Conservation (phyloP, 352 stramenopile genomes). For the Globisporangium sylvaticum region DNA sequence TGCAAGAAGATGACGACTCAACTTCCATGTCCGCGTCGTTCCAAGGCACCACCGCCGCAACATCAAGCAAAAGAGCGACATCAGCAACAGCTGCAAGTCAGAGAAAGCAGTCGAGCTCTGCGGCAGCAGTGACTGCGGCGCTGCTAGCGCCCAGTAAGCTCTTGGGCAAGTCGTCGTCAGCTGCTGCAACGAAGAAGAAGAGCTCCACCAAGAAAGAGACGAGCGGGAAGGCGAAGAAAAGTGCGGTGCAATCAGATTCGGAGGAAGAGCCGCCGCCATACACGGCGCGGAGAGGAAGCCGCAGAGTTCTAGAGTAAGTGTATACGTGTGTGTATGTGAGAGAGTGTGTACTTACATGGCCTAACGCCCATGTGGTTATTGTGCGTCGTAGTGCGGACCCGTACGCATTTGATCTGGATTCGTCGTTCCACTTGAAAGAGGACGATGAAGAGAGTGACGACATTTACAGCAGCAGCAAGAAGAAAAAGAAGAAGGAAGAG, state of each 20-base stretch:
- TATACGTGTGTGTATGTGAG: not conserved
- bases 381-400: slow-evolving; percentile 42
- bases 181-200: slow-evolving; percentile 19
- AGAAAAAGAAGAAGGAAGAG: slow-evolving; percentile 13
- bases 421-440: slow-evolving; percentile 23
- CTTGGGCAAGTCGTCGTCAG: slow-evolving; percentile 16
- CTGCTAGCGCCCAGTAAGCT: slow-evolving; percentile 48
- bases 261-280: slow-evolving; percentile 62
- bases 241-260: slow-evolving; percentile 31
- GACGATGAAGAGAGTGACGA: slow-evolving; percentile 19
- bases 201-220: slow-evolving; percentile 21
- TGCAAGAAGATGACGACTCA: slow-evolving; percentile 54
- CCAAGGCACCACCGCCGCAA: slow-evolving; percentile 1
- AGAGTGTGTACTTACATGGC: not conserved
- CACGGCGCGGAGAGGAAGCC: slow-evolving; percentile 25
- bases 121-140: slow-evolving; percentile 41
- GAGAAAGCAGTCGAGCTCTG: slow-evolving; percentile 18
- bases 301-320: slow-evolving; percentile 24
- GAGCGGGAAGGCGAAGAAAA: slow-evolving; percentile 8
- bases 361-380: not conserved
- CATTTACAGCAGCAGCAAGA: slow-evolving; percentile 11
- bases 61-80: not conserved
- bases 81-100: not conserved
- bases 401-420: slow-evolving; percentile 68
- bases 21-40: slow-evolving; percentile 37